Evolutionary conservation across 1,139 yeast species (phyloP), one percentile per base, ranked within the genome.

Genomic region (Taphrina confusa): DNA sequence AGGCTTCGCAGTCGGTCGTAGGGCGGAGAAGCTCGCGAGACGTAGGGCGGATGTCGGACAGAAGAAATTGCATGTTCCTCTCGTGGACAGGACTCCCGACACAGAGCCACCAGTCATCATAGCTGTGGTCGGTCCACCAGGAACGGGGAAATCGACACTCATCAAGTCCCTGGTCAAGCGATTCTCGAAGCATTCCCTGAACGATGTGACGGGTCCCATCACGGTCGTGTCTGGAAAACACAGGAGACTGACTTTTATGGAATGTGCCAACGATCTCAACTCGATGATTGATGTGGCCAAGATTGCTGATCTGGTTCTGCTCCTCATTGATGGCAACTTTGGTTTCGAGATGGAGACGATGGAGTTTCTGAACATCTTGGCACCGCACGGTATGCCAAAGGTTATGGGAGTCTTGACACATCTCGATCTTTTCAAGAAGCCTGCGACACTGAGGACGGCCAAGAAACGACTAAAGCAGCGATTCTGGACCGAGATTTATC

Each of bases 281-380:
- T 85, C 96, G 2, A 92, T 94, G 98, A 84, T 91, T 47, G 99
- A 94, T 74, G 82, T 94, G 45, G 96, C 98, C 34, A 94, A 94
- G 70, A 83, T 91, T 60, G 97, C 97, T 0, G 99, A 94, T 73
- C 78, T 94, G 65, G 96, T 94, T 20, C 77, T 94, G 61, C 74
- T 94, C 64, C 76, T 92, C 79, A 83, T 94, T 65, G 99, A 94
- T 75, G 98, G 98, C 64, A 94, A 94, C 72, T 94, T 89, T 72
- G 99, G 99, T 3, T 83, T 94, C 65, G 99, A 94, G 75, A 94
- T 94, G 99, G 99, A 94, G 73, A 94, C 98, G 14, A 94, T 94
- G 98, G 99, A 94, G 74, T 94, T 94, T 71, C 79, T 94, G 65
- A 94, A 94, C 70, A 82, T 94, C 66, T 94, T 96, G 4, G 96